These are phyloP conservation scores for Pelargonium nanum DNA, from an alignment of 345 rosid genomes.

Conservation along the genomic window DNA sequence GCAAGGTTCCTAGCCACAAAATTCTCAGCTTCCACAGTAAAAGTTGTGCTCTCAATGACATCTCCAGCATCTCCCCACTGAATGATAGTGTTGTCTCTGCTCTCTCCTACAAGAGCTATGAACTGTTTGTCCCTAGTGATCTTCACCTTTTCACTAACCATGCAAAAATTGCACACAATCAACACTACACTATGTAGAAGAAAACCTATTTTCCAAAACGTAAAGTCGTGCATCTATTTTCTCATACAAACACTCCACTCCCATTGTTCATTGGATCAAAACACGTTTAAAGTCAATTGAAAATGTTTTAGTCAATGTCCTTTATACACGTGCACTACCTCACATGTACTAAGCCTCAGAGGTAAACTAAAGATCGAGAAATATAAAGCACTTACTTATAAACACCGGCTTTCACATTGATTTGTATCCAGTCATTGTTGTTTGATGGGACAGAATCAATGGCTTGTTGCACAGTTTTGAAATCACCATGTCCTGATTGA, in stretches of 20 bases:
- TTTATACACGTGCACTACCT: too few species aligned
- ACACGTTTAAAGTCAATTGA: too few species aligned
- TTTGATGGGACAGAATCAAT: neutral
- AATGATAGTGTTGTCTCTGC: neutral
- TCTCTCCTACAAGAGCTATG: neutral
- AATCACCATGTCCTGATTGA: neutral
- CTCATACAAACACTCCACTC: too few species aligned
- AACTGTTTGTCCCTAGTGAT: neutral
- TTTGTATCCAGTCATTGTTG: neutral
- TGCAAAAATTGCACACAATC: too few species aligned
- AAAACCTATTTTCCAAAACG: too few species aligned
- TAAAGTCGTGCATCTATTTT: too few species aligned
- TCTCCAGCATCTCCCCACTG: neutral
- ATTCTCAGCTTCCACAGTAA: neutral
- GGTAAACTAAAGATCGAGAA: neutral
- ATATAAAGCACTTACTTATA: conserved; percentile 3
- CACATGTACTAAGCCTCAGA: too few species aligned
- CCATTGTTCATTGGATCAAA: too few species aligned
- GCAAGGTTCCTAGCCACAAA: conserved; percentile 1
- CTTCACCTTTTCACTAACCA: conserved; percentile 5
- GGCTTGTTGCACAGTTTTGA: neutral
- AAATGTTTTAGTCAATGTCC: too few species aligned
- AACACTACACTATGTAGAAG: too few species aligned
- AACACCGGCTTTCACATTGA: neutral
- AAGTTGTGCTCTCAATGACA: neutral